Base-by-base conservation (phyloP, 108 stramenopile species). In the Cyclotella baltica region DNA sequence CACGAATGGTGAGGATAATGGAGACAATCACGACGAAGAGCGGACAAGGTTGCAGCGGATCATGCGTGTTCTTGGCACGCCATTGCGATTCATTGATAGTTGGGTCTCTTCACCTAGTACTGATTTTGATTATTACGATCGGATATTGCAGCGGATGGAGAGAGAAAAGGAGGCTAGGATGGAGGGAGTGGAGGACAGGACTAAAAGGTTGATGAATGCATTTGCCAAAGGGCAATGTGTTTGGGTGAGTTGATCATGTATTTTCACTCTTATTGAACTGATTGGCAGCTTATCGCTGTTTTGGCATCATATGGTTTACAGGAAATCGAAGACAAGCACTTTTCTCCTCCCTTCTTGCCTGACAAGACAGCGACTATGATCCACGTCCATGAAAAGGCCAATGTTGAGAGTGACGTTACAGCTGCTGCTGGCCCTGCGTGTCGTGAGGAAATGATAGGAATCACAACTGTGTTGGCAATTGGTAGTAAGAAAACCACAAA, bases 151-250 rank as follows among this genome's bases (percentile, higher is more conserved):
- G 22, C 35, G 71, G 56, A 46, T 72, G 71, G 71, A 72, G 38
- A 34, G 43, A 29, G 56, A 72, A 29, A 52, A 55, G 8, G 56
- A 56, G 23, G 58, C 37, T 2, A 43, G 43, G 22, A 33, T 34
- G 56, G 71, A 72, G 34, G 40, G 55, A 30, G 40, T 46, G 18
- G 71, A 72, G 57, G 71, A 72, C 6, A 53, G 71, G 57, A 55
- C 25, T 27, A 23, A 57, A 29, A 30, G 71, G 38, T 47, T 72
- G 57, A 72, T 56, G 71, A 38, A 56, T 33, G 71, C 71, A 8
- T 72, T 72, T 46, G n/a, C 33, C 22, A 72, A 72, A 36, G 71
- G 40, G 56, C 36, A 61, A n/a, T 37, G 30, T 31, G 71, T 72
- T 46, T 72, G 34, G 56, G 71, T 72, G 58, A 58, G 71, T 72